Percentiles rank a stretch among this genome's conserved stretches.
Evolutionary conservation across 805 yeast genomes (phyloP).

Genomic region (Teunomyces funiuensis): DNA sequence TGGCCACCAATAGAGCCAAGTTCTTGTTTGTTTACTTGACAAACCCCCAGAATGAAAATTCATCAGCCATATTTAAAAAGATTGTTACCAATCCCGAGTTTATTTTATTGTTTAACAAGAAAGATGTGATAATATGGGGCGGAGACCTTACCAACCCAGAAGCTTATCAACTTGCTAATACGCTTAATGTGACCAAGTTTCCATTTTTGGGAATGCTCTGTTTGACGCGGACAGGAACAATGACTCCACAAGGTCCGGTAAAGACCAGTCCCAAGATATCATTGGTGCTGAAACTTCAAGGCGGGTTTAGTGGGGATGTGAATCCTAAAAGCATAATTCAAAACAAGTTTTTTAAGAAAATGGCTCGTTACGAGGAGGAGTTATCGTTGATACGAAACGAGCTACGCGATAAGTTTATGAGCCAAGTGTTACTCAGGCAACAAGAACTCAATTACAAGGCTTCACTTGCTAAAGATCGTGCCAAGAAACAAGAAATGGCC

Average conservation of each 20-base stretch:
- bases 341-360: constrained; percentile 42
- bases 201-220: constrained; percentile 84
- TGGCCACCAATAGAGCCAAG: constrained; percentile 66
- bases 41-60: constrained; percentile 67
- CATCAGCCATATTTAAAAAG: constrained; percentile 49
- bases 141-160: constrained; percentile 83
- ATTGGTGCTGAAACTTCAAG: constrained; percentile 63
- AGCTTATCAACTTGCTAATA: constrained; percentile 77
- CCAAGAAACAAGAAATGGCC: constrained; percentile 36
- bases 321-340: constrained; percentile 32
- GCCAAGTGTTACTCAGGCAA: constrained; percentile 59
- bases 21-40: constrained; percentile 75
- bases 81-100: constrained; percentile 55
- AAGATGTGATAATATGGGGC: constrained; percentile 75
- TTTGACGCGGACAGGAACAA: constrained; percentile 53
- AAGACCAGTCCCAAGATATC: constrained; percentile 58
- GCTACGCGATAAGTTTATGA: constrained; percentile 56
- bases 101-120: constrained; percentile 38
- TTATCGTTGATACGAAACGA: constrained; percentile 62
- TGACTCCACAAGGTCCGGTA: constrained; percentile 58
- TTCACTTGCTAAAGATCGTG: constrained; percentile 67
- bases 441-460: constrained; percentile 79
- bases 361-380: constrained; percentile 60
- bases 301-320: constrained; percentile 48
- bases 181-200: constrained; percentile 65